Conservation (phyloP, 75 land plant species). For the Pinus taeda region DNA sequence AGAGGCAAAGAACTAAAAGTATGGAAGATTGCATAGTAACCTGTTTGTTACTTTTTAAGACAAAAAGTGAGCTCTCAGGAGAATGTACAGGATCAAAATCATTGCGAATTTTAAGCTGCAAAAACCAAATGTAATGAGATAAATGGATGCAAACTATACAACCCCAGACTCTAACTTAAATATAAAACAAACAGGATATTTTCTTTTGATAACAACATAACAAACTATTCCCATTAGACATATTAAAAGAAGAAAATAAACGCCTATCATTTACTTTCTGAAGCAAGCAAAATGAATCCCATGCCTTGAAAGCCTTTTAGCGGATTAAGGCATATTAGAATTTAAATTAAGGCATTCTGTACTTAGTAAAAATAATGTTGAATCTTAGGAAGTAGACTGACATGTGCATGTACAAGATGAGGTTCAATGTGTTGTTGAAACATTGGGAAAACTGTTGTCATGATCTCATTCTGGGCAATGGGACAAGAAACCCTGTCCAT, state of each 20-base stretch:
- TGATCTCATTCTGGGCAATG: constrained; percentile 84
- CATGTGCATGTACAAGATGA: constrained; percentile 98
- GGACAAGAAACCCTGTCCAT: constrained; percentile 59
- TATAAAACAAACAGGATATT: too few relatives aligned
- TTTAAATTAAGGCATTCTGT: not conserved
- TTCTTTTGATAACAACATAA: constrained; percentile 1
- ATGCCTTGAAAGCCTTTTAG: not conserved
- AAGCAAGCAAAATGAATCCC: not conserved
- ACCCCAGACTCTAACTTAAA: too few relatives aligned
- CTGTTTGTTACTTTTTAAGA: constrained; percentile 93
- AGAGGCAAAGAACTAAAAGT: not conserved
- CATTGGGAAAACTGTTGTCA: constrained; percentile 95
- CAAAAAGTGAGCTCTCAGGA: constrained; percentile 95
- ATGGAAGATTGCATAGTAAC: constrained; percentile 20
- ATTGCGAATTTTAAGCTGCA: constrained; percentile 90
- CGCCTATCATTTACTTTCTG: not conserved
- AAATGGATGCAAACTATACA: not conserved
- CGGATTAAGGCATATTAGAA: not conserved
- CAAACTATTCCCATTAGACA: not conserved
- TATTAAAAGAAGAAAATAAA: not conserved
- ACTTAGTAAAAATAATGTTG: not conserved
- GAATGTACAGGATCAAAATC: constrained; percentile 99
- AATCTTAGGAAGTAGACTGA: constrained; percentile 25
- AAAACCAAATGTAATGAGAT: constrained; percentile 3
- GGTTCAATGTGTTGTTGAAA: constrained; percentile 96